Evolutionary conservation across 208 protist species (phyloP).

Genomic region (Leishmania gerbilli): DNA sequence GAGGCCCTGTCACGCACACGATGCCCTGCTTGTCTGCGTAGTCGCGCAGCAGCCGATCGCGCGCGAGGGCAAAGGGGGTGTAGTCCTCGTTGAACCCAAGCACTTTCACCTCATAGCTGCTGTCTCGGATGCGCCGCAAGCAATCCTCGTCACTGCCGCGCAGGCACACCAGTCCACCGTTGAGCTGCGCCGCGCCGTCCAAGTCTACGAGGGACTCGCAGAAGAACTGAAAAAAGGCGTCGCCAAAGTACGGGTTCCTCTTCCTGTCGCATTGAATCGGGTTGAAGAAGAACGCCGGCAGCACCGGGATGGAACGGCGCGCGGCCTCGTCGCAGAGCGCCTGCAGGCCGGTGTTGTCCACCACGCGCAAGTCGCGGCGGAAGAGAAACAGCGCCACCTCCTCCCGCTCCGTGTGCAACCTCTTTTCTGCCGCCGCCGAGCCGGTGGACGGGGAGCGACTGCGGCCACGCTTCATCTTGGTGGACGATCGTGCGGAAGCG

Average conservation of each 20-base stretch:
- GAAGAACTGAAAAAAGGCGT: constrained; percentile 70
- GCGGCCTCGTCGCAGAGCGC: constrained; percentile 35
- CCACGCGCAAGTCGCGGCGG: constrained; percentile 63
- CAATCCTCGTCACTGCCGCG: constrained; percentile 57
- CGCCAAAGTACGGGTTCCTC: constrained; percentile 73
- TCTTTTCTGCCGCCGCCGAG: constrained; percentile 12
- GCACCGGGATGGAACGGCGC: constrained; percentile 28
- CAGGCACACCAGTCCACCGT: constrained; percentile 60
- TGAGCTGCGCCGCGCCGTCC: constrained; percentile 51
- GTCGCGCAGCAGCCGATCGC: constrained; percentile 46
- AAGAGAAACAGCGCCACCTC: constrained; percentile 75
- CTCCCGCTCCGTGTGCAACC: constrained; percentile 9
- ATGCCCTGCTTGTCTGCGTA: constrained; percentile 41
- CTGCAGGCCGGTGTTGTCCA: constrained; percentile 73
- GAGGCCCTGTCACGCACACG: constrained; percentile 32
- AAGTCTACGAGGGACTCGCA: constrained; percentile 66
- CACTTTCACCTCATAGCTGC: constrained; percentile 47
- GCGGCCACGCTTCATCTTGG: constrained; percentile 27
- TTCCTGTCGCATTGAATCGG: constrained; percentile 57
- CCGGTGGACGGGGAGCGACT: constrained; percentile 16
- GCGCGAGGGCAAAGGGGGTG: constrained; percentile 63
- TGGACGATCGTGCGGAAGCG: neutral
- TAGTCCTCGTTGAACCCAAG: constrained; percentile 79
- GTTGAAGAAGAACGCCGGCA: constrained; percentile 85
- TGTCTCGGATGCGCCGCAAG: constrained; percentile 34